Evolutionary conservation across 352 stramenopile species (phyloP).

Genomic region (Detonula confervacea): DNA sequence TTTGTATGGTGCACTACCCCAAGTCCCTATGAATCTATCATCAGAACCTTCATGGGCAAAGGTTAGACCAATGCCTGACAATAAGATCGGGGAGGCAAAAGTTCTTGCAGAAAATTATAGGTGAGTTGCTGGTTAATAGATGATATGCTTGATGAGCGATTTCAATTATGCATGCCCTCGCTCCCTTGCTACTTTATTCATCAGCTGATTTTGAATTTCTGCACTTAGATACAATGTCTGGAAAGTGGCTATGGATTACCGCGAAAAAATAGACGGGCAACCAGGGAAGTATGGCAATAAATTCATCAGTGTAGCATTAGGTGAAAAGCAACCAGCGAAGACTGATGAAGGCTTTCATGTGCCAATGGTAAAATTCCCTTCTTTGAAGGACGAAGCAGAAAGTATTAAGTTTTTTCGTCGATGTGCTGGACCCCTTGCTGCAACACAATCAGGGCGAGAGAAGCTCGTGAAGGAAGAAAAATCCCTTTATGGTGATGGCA

Average conservation of each 20-base stretch:
- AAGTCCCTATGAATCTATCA: background rate
- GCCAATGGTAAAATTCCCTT: slow-evolving; percentile 20
- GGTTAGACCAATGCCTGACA: background rate
- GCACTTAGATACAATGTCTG: slow-evolving; percentile 13
- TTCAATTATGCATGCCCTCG: background rate
- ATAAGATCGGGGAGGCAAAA: slow-evolving; percentile 6
- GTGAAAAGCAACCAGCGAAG: slow-evolving; percentile 1
- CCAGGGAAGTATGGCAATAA: background rate
- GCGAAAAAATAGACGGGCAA: background rate
- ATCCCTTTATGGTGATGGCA: slow-evolving; percentile 2
- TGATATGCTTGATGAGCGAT: too few species aligned
- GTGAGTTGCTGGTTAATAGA: background rate
- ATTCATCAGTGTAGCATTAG: slow-evolving; percentile 4
- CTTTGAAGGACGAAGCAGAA: slow-evolving; percentile 14
- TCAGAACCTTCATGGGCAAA: background rate
- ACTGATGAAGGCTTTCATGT: slow-evolving; percentile 2
- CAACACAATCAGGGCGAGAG: slow-evolving; percentile 10
- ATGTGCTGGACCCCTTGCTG: slow-evolving; percentile 13
- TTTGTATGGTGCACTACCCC: background rate
- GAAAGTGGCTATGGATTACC: slow-evolving; percentile 17
- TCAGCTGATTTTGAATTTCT: background rate
- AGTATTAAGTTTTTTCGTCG: slow-evolving; percentile 16
- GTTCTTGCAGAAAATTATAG: slow-evolving; percentile 19
- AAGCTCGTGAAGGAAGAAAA: slow-evolving; percentile 1
- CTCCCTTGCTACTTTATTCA: background rate